Percentiles rank a stretch among this genome's conserved stretches.
These are phyloP conservation scores for Eimeria acervulina DNA, from an alignment of 169 alveolate genomes.

Conservation along the genomic window DNA sequence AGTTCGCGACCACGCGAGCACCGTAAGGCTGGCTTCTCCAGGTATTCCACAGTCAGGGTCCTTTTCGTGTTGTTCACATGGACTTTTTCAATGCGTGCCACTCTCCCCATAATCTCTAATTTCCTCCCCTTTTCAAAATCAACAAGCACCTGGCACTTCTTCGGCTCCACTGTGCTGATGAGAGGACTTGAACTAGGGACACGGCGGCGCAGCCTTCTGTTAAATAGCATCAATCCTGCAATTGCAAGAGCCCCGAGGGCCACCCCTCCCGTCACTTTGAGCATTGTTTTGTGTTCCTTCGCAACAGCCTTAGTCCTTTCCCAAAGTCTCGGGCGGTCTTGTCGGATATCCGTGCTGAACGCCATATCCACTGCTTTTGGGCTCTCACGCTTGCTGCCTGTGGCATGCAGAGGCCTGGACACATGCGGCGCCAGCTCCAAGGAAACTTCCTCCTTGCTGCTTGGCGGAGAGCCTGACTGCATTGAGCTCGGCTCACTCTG, in stretches of 20 bases:
- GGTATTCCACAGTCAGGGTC: constrained; percentile 21
- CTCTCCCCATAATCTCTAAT: constrained; percentile 19
- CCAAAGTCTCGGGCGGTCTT: constrained; percentile 16
- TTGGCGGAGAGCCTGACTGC: background rate
- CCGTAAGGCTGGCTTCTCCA: constrained; percentile 26
- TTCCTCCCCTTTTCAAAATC: constrained; percentile 29
- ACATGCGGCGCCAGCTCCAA: constrained; percentile 2
- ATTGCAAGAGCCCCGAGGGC: background rate
- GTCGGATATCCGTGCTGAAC: background rate
- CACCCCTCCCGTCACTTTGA: constrained; percentile 53
- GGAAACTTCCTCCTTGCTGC: background rate
- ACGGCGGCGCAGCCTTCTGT: constrained; percentile 18
- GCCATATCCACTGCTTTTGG: background rate
- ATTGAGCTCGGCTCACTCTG: background rate
- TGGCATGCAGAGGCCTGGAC: background rate
- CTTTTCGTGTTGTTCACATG: constrained; percentile 20
- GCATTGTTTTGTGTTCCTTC: constrained; percentile 14
- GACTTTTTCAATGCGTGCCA: constrained; percentile 22
- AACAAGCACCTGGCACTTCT: constrained; percentile 43
- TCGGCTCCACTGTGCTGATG: constrained; percentile 20
- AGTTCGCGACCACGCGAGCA: constrained; percentile 58
- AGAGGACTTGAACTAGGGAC: constrained; percentile 49
- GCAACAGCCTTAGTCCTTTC: constrained; percentile 30
- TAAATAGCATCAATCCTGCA: background rate
- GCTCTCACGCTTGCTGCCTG: constrained; percentile 10